Conservation (phyloP, 768 basidiomycete species). For the Holtermannia corniformis region DNA sequence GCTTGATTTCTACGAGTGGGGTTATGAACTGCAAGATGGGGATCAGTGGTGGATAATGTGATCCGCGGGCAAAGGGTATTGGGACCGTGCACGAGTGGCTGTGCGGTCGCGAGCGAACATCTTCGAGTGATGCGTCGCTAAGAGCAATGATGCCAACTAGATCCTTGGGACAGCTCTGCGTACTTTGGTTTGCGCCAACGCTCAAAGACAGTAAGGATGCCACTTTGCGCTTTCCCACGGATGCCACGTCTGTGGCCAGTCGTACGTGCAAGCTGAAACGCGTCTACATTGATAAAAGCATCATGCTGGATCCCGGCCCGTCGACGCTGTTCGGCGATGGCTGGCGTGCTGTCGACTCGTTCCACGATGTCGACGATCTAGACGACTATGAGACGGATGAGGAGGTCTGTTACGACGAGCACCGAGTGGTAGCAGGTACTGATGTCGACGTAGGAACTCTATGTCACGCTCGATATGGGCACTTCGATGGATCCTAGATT, state of each 20-base stretch:
- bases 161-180: no score
- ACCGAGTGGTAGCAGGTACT: neutral
- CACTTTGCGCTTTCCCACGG: no score
- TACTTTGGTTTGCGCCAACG: no score
- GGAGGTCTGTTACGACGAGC: neutral
- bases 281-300: no score
- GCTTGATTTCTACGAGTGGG: neutral
- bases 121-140: no score
- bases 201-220: no score
- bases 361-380: neutral
- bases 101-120: no score
- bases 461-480: neutral
- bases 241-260: no score
- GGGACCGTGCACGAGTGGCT: no score
- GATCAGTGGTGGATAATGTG: neutral
- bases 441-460: neutral
- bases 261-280: no score
- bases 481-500: neutral
- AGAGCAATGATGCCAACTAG: no score
- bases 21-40: neutral
- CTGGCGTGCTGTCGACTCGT: neutral
- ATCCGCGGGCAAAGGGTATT: no score
- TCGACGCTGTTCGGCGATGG: neutral
- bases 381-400: neutral
- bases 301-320: neutral